Evolutionary conservation across 2,329 filamentous ascomycete genomes (phyloP).

Genomic region (Cordyceps pruinosa): DNA sequence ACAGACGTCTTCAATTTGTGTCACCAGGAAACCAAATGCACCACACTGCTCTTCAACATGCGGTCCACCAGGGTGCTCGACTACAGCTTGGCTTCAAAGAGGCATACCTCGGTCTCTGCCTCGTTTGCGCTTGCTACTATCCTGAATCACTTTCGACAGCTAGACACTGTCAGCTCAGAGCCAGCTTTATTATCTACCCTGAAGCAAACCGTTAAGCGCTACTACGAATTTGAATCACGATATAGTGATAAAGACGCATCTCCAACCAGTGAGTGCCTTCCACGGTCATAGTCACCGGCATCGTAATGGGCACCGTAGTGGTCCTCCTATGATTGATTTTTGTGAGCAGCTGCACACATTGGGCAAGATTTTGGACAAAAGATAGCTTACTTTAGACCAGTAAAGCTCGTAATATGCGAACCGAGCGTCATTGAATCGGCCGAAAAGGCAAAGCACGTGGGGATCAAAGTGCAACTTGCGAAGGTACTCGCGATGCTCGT

Average conservation of each 20-base stretch:
- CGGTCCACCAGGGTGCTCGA: too few relatives aligned
- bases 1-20: too few relatives aligned
- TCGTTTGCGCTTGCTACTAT: too few relatives aligned
- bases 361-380: background rate
- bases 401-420: conserved; percentile 76
- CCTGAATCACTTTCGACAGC: too few relatives aligned
- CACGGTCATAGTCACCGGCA: conserved; percentile 49
- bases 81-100: too few relatives aligned
- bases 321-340: conserved; percentile 36
- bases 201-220: too few relatives aligned
- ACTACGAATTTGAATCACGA: too few relatives aligned
- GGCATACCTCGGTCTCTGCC: too few relatives aligned
- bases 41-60: too few relatives aligned
- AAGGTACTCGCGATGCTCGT: conserved; percentile 65
- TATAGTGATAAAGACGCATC: conserved; percentile 47
- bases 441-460: conserved; percentile 61
- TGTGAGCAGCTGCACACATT: background rate
- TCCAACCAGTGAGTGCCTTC: conserved; percentile 53
- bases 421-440: conserved; percentile 58
- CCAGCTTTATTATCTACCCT: too few relatives aligned
- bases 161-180: too few relatives aligned
- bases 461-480: conserved; percentile 59
- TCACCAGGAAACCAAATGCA: too few relatives aligned
- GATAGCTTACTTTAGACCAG: conserved; percentile 45
- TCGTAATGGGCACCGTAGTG: conserved; percentile 53